Conservation (phyloP, 1,139 yeast genomes). For the Nakaseomyces delphensis region DNA sequence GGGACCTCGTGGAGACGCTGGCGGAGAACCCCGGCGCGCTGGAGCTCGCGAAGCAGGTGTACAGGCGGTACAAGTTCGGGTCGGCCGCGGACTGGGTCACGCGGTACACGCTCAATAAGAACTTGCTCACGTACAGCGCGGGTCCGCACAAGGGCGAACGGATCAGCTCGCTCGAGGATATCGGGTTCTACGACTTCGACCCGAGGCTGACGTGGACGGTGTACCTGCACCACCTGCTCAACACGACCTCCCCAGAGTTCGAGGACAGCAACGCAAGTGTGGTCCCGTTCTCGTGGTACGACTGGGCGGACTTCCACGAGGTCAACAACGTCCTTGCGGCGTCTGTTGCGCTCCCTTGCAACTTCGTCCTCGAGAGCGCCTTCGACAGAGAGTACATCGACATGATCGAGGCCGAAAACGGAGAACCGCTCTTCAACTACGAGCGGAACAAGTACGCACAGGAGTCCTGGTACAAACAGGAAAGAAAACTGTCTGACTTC, state of each 20-base stretch:
- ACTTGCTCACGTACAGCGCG: constrained; percentile 14
- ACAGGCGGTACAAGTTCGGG: constrained; percentile 17
- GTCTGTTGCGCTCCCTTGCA: constrained; percentile 13
- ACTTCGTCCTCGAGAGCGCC: constrained; percentile 14
- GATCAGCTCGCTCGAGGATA: constrained; percentile 13
- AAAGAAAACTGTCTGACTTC: constrained; percentile 9
- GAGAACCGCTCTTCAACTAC: constrained; percentile 12
- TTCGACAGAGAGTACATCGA: constrained; percentile 12
- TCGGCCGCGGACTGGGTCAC: constrained; percentile 17
- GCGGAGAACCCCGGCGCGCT: constrained; percentile 2
- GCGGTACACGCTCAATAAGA: constrained; percentile 14
- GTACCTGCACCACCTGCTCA: constrained; percentile 12
- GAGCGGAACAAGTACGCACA: constrained; percentile 11
- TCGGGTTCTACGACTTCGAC: constrained; percentile 21
- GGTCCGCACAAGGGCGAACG: constrained; percentile 15
- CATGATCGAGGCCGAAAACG: constrained; percentile 12
- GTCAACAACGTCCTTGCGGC: constrained; percentile 16
- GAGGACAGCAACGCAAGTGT: background rate
- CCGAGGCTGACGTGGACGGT: constrained; percentile 24
- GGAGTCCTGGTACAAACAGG: constrained; percentile 10
- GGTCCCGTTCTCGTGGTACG: constrained; percentile 24
- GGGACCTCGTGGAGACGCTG: background rate
- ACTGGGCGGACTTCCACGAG: constrained; percentile 22
- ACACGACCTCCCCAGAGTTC: constrained; percentile 7
- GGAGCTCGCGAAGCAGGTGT: constrained; percentile 10